phyloP scores from a whole-genome alignment of 208 protist species.

The Leptomonas pyrrhocoris region DNA sequence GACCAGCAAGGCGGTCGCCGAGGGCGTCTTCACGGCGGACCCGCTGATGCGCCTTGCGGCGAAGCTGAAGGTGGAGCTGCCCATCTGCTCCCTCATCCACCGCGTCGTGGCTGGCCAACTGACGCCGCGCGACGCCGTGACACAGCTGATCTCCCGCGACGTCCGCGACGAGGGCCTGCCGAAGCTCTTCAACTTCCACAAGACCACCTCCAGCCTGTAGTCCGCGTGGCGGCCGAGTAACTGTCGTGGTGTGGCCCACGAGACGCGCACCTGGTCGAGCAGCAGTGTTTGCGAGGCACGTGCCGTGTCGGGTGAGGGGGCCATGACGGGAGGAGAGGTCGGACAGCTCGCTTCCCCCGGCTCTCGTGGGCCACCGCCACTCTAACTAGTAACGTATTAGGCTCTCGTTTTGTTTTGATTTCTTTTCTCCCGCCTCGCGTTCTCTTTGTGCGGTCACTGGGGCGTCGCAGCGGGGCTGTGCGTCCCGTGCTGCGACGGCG shows the following conservation, averaged over 20 bases:
- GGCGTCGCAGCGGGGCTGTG: too few species aligned
- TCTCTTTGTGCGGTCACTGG: too few species aligned
- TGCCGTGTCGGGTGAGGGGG: too few species aligned
- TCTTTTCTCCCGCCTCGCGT: not conserved
- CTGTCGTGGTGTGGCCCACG: too few species aligned
- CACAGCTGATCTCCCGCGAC: constrained; percentile 24
- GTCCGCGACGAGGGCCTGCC: constrained; percentile 69
- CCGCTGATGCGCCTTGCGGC: constrained; percentile 62
- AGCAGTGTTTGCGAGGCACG: too few species aligned
- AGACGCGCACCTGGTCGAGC: too few species aligned
- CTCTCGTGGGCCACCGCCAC: too few species aligned
- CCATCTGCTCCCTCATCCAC: constrained; percentile 69
- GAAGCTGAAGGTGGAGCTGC: constrained; percentile 52
- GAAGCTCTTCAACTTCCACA: constrained; percentile 9
- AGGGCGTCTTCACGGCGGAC: constrained; percentile 76
- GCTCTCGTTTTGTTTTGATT: not conserved
- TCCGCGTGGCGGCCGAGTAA: too few species aligned
- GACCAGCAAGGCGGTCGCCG: constrained; percentile 69
- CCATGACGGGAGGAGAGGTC: too few species aligned
- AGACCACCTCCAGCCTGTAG: constrained; percentile 29
- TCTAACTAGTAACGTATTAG: not conserved
- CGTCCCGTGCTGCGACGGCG: too few species aligned
- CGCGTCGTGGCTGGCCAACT: constrained; percentile 60
- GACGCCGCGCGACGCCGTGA: constrained; percentile 30
- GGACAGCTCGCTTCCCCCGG: too few species aligned